Conservation (phyloP, 2,329 filamentous ascomycete species). For the Phyllosticta ampelicida region DNA sequence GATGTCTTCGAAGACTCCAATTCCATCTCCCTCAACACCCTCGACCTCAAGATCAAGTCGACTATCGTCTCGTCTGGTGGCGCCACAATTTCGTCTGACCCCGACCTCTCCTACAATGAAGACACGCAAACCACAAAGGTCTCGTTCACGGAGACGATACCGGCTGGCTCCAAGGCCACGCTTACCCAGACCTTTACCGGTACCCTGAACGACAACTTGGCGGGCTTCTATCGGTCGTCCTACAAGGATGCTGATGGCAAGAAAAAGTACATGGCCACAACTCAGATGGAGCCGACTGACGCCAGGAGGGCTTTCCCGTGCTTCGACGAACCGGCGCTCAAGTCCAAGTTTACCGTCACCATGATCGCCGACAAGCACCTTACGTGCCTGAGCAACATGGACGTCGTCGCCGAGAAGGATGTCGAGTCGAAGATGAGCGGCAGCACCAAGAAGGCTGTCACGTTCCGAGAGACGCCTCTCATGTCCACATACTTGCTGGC, state of each 20-base stretch:
- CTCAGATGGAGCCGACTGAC: constrained; percentile 95
- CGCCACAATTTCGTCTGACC: constrained; percentile 48
- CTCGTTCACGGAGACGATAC: constrained; percentile 61
- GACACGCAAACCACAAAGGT: constrained; percentile 73
- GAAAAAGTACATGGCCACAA: constrained; percentile 73
- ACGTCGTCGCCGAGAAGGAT: constrained; percentile 72
- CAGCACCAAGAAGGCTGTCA: constrained; percentile 69
- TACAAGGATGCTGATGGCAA: constrained; percentile 76
- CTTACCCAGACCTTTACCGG: constrained; percentile 70
- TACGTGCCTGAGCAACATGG: constrained; percentile 95
- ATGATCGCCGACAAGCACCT: constrained; percentile 81
- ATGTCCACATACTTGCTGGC: constrained; percentile 97
- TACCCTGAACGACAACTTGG: constrained; percentile 85
- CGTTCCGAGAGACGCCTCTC: constrained; percentile 80
- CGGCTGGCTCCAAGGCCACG: constrained; percentile 66
- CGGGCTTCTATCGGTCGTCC: constrained; percentile 91
- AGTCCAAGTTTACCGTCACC: constrained; percentile 88
- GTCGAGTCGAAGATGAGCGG: constrained; percentile 51
- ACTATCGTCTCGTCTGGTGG: constrained; percentile 57
- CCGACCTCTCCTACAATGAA: constrained; percentile 62
- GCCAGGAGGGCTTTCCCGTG: constrained; percentile 88
- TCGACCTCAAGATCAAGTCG: constrained; percentile 73
- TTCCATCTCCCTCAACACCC: constrained; percentile 76
- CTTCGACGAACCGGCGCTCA: constrained; percentile 95
- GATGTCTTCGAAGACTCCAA: constrained; percentile 76